Conservation (phyloP, 2,329 filamentous ascomycete genomes). For the Elsinoe batatas region DNA sequence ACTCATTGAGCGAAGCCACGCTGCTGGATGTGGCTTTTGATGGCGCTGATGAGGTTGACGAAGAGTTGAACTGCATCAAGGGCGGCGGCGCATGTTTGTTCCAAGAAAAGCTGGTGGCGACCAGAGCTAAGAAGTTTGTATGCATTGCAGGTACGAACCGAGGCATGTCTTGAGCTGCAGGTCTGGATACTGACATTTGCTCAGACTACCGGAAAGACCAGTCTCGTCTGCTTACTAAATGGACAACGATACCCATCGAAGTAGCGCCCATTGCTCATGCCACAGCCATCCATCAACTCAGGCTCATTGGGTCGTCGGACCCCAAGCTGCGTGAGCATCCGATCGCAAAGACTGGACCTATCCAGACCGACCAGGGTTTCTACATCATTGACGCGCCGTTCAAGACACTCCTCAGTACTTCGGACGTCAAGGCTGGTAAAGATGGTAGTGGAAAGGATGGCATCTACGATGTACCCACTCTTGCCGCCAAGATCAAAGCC, state of each 20-base stretch:
- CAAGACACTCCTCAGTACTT: slow-evolving; percentile 53
- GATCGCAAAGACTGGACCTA: slow-evolving; percentile 69
- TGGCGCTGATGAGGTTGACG: slow-evolving; percentile 92
- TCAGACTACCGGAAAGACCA: slow-evolving; percentile 85
- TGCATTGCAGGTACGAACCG: slow-evolving; percentile 62
- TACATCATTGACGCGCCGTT: slow-evolving; percentile 93
- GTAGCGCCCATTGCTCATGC: slow-evolving; percentile 76
- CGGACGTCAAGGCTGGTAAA: slow-evolving; percentile 40
- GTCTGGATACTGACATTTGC: slow-evolving; percentile 4
- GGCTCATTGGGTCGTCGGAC: slow-evolving; percentile 59
- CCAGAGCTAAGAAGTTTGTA: slow-evolving; percentile 73
- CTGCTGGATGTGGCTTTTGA: slow-evolving; percentile 87
- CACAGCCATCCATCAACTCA: slow-evolving; percentile 64
- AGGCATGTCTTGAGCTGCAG: not conserved
- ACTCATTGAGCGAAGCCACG: slow-evolving; percentile 55
- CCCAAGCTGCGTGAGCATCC: slow-evolving; percentile 64
- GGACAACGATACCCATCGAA: slow-evolving; percentile 85
- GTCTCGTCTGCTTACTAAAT: slow-evolving; percentile 59
- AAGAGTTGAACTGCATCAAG: slow-evolving; percentile 93
- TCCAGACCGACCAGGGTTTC: slow-evolving; percentile 78
- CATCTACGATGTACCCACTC: slow-evolving; percentile 66
- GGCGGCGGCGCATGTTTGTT: slow-evolving; percentile 95
- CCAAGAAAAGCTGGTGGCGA: slow-evolving; percentile 92
- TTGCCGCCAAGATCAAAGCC: slow-evolving; percentile 65
- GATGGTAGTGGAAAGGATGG: slow-evolving; percentile 41